Base-by-base conservation (phyloP, 805 yeast species). In the Cyberlindnera japonica region DNA sequence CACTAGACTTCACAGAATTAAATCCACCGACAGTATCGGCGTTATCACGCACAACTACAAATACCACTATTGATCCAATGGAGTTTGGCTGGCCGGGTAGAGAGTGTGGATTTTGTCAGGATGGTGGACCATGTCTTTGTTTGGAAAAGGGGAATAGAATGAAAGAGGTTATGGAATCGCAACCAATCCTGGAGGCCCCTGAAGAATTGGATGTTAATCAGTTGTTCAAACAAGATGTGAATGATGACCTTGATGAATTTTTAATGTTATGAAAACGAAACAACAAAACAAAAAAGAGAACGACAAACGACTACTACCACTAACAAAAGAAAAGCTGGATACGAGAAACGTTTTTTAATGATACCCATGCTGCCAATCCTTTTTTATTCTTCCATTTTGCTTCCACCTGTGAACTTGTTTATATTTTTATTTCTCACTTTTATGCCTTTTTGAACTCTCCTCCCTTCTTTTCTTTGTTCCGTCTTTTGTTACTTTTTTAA, bases 21-120 rank as follows among this genome's bases (percentile, higher is more conserved):
- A 15, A 35, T 20, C 31, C 24, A 6, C n/a, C 36, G 4, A 12
- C 21, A 7, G 16, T 16, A 17, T 34, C 32, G 18, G 29, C 31
- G 6, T 17, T 38, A 12, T 32, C 43, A 20, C 37, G 57, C 8
- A 48, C 52, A 8, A 51, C 54, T 1, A 53, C 57, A 11, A 46
- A 46, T 26, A 49, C 51, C 9, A 49, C 57, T 5, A 26, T 50
- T 8, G 50, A 40, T 29, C 50, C 46, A 23, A 14, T 31, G 34
- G 49, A 32, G 20, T 45, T 37, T 34, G 49, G 47, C 17, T 46
- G 46, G 44, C 44, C 46, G 6, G 47, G 35, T 3, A 30, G 27
- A n/a, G 42, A 37, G 8, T 49, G 53, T 33, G 49, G 48, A 8
- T 47, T 47, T 24, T 49, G 53, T 29, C 29, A 35, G 8, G 45